Conservation (phyloP, 1,284 basidiomycete species). For the Sanghuangporus sanghuang region DNA sequence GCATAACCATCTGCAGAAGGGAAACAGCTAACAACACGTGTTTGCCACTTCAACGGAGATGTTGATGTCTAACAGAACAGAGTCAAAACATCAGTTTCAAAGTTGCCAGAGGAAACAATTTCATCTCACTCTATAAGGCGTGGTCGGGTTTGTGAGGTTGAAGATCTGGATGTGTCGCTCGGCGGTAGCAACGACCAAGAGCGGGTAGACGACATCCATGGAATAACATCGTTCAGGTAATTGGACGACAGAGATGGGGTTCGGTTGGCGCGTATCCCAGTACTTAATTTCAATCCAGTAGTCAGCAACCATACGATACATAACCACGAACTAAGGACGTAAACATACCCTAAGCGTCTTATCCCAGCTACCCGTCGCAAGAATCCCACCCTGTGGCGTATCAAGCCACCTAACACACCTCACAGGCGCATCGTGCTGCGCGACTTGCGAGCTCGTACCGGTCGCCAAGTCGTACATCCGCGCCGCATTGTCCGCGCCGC, state of each 20-base stretch:
- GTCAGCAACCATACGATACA: neutral
- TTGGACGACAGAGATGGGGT: slow-evolving; percentile 71
- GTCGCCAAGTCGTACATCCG: slow-evolving; percentile 79
- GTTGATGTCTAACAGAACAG: slow-evolving; percentile 51
- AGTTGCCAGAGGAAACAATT: neutral
- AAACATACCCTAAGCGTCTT: slow-evolving; percentile 75
- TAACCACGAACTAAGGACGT: neutral
- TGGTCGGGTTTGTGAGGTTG: slow-evolving; percentile 79
- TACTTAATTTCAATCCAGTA: slow-evolving; percentile 48
- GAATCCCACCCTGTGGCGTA: slow-evolving; percentile 57
- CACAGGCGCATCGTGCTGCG: slow-evolving; percentile 81
- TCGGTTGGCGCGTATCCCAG: slow-evolving; percentile 80
- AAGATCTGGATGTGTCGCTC: slow-evolving; percentile 87
- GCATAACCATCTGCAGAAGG: slow-evolving; percentile 81
- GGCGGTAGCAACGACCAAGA: slow-evolving; percentile 95
- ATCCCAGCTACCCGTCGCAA: slow-evolving; percentile 90
- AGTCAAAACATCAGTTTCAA: slow-evolving; percentile 1
- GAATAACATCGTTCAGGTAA: slow-evolving; percentile 90
- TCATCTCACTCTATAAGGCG: slow-evolving; percentile 61
- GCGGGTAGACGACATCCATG: slow-evolving; percentile 78
- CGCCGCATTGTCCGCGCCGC: slow-evolving; percentile 83
- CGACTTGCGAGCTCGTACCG: slow-evolving; percentile 69
- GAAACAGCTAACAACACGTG: slow-evolving; percentile 85
- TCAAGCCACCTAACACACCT: slow-evolving; percentile 76
- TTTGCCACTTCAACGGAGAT: slow-evolving; percentile 93